phyloP scores from a whole-genome alignment of 208 protist species.

The Leishmania mexicana region DNA sequence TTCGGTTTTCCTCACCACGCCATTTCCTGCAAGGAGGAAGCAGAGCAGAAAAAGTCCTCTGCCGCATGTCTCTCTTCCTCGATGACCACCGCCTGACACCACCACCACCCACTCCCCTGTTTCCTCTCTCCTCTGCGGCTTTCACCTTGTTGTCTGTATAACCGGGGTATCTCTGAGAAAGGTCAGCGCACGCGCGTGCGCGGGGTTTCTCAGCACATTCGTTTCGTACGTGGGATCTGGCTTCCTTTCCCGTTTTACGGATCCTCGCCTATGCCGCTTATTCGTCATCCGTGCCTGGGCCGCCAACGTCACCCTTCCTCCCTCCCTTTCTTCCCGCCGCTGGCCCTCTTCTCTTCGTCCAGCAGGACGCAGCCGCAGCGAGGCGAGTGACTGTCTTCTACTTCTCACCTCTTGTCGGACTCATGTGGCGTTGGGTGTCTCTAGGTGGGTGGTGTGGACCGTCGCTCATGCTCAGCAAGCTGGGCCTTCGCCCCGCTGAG shows the following conservation, averaged over 20 bases:
- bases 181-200: background rate
- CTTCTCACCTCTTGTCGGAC: conserved; percentile 10
- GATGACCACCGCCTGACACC: background rate
- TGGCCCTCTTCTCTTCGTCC: background rate
- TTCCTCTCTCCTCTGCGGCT: background rate
- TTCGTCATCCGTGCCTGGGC: background rate
- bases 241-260: background rate
- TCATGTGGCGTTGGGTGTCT: conserved; percentile 80
- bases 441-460: conserved; percentile 87
- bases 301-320: background rate
- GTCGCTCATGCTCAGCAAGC: conserved; percentile 76
- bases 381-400: background rate
- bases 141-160: background rate
- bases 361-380: background rate
- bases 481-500: conserved; percentile 45
- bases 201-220: background rate
- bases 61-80: background rate
- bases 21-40: background rate
- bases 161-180: background rate
- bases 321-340: background rate
- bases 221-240: background rate
- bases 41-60: background rate
- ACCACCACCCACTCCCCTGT: too few species aligned
- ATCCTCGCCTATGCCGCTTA: background rate
- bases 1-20: background rate